Conservation (phyloP, 495 filamentous ascomycete genomes). For the Aspergillus cristatus region DNA sequence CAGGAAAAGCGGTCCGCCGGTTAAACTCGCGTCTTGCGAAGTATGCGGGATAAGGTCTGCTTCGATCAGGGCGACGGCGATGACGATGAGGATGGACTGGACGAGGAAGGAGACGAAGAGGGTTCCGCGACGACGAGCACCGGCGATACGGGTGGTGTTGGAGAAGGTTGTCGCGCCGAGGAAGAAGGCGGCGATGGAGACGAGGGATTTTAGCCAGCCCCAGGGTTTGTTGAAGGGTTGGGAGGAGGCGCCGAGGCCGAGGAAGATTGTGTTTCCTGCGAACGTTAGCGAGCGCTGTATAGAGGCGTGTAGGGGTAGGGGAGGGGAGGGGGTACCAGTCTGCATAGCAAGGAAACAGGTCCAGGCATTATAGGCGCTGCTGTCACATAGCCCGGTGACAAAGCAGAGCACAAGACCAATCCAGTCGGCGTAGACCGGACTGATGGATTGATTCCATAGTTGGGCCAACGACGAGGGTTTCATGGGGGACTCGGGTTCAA, state of each 20-base stretch:
- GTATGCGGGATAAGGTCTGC: constrained; percentile 36
- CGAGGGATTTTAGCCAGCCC: constrained; percentile 55
- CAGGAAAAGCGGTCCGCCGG: constrained; percentile 29
- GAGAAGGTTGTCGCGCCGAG: constrained; percentile 44
- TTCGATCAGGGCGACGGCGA: constrained; percentile 31
- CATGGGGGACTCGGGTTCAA: constrained; percentile 9
- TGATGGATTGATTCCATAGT: constrained; percentile 31
- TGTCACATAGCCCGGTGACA: constrained; percentile 52
- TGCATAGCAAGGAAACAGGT: constrained; percentile 56
- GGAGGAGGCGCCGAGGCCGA: constrained; percentile 51
- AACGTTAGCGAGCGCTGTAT: not conserved
- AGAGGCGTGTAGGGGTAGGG: not conserved
- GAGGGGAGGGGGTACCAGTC: constrained; percentile 33
- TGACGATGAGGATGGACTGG: constrained; percentile 45
- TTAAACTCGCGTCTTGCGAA: constrained; percentile 14
- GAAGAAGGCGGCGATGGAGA: constrained; percentile 50
- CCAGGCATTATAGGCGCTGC: constrained; percentile 53
- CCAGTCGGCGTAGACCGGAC: constrained; percentile 37
- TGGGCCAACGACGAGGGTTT: constrained; percentile 7
- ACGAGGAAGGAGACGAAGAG: constrained; percentile 48
- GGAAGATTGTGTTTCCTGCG: constrained; percentile 59
- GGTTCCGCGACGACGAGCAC: constrained; percentile 39
- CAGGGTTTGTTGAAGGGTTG: constrained; percentile 39
- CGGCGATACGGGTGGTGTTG: constrained; percentile 22
- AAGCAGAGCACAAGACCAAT: constrained; percentile 48